Percentiles rank a stretch among this genome's conserved stretches.
phyloP scores from a whole-genome alignment of 2,329 filamentous ascomycete species.

The Cytospora piceicola region DNA sequence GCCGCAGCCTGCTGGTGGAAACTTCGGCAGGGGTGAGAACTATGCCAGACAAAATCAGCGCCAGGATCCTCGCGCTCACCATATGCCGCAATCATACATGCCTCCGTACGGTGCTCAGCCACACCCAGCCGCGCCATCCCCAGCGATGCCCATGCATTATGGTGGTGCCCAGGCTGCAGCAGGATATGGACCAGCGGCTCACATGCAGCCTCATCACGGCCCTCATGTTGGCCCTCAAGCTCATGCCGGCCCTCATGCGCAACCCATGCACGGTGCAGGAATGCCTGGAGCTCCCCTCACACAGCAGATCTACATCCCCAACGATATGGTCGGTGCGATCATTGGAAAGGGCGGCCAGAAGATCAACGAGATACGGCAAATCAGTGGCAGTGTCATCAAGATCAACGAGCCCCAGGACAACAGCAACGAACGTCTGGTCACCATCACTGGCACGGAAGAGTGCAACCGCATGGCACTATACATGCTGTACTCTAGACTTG shows the following conservation, averaged over 20 bases:
- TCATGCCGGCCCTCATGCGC: slow-evolving; percentile 70
- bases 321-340: slow-evolving; percentile 99
- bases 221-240: slow-evolving; percentile 65
- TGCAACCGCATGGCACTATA: slow-evolving; percentile 99
- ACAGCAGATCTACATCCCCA: slow-evolving; percentile 98
- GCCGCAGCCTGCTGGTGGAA: slow-evolving; percentile 88
- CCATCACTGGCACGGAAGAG: slow-evolving; percentile 95
- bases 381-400: slow-evolving; percentile 98
- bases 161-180: slow-evolving; percentile 73
- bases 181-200: slow-evolving; percentile 78
- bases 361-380: slow-evolving; percentile 98
- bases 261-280: slow-evolving; percentile 67
- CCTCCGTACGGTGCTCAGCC: slow-evolving; percentile 69
- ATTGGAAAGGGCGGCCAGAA: slow-evolving; percentile 98
- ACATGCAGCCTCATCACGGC: slow-evolving; percentile 71
- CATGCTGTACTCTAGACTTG: slow-evolving; percentile 97
- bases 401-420: slow-evolving; percentile 99
- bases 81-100: slow-evolving; percentile 57
- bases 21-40: slow-evolving; percentile 88
- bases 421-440: slow-evolving; percentile 96
- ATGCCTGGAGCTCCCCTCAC: slow-evolving; percentile 84
- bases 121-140: slow-evolving; percentile 64
- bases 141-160: slow-evolving; percentile 77
- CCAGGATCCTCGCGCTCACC: slow-evolving; percentile 73
- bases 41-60: slow-evolving; percentile 75